Evolutionary conservation across 768 basidiomycete species (phyloP).

Genomic region (Wakefieldia striispora): DNA sequence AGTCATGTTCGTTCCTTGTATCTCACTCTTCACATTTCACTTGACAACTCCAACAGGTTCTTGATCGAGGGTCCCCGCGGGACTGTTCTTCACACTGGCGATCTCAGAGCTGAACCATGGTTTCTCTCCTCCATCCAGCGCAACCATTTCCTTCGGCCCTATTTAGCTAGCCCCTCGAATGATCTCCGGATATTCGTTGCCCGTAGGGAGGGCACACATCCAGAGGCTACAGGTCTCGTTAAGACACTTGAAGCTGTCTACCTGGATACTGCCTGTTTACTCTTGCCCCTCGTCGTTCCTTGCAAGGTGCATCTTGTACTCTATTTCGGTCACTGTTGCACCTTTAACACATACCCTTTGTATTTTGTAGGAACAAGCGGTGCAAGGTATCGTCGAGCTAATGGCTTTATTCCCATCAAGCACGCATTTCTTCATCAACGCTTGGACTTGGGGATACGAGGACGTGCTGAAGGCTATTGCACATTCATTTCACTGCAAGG

Average conservation of each 20-base stretch:
- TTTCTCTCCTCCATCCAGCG: constrained; percentile 65
- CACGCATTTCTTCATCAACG: constrained; percentile 83
- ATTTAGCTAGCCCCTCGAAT: constrained; percentile 43
- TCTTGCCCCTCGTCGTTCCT: constrained; percentile 50
- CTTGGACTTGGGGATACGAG: constrained; percentile 98
- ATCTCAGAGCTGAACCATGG: constrained; percentile 85
- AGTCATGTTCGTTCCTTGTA: constrained; percentile 62
- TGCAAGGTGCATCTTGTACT: constrained; percentile 47
- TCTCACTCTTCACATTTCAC: neutral
- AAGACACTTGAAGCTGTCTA: constrained; percentile 73
- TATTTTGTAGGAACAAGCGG: constrained; percentile 55
- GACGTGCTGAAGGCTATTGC: constrained; percentile 80
- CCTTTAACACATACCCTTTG: neutral
- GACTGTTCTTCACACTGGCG: constrained; percentile 88
- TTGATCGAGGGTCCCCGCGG: constrained; percentile 70
- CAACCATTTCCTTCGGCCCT: constrained; percentile 73
- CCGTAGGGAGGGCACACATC: constrained; percentile 21
- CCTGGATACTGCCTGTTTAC: constrained; percentile 75
- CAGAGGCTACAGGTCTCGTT: constrained; percentile 27
- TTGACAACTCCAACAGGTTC: constrained; percentile 56
- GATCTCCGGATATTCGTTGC: constrained; percentile 26
- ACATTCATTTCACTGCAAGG: constrained; percentile 60
- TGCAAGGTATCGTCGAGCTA: constrained; percentile 62
- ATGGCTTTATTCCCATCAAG: constrained; percentile 63
- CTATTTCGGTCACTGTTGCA: neutral